Evolutionary conservation across 1,284 basidiomycete species (phyloP).

Genomic region (Cutaneotrichosporon cyanovorans): DNA sequence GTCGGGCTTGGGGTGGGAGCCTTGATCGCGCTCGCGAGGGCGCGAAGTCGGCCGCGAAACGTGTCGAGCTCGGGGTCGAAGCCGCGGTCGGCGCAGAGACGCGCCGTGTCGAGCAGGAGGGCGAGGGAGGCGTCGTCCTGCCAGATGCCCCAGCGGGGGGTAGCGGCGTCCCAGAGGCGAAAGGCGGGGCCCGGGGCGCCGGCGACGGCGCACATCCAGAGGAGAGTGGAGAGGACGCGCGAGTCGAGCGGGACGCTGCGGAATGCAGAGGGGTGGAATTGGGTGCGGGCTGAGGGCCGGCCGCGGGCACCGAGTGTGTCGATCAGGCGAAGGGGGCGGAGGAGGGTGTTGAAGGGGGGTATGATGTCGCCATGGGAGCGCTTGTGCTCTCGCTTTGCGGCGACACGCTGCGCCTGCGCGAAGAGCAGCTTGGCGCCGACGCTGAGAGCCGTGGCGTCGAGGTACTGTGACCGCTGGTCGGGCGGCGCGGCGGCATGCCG

Average conservation of each 20-base stretch:
- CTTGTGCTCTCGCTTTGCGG: background rate
- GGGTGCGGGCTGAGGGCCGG: background rate
- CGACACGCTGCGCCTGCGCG: background rate
- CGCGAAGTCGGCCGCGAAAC: conserved; percentile 18
- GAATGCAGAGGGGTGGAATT: background rate
- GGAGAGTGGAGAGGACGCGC: conserved; percentile 28
- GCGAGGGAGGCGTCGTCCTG: conserved; percentile 28
- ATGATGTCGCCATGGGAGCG: no score
- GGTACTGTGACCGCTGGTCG: conserved; percentile 9
- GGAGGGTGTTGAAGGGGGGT: background rate
- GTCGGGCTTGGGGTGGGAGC: background rate
- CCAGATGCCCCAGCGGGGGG: conserved; percentile 32
- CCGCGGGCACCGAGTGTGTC: background rate
- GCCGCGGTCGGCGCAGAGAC: conserved; percentile 11
- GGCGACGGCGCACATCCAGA: conserved; percentile 18
- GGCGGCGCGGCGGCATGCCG: conserved; percentile 1
- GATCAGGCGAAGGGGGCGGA: background rate
- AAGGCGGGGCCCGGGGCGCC: conserved; percentile 25
- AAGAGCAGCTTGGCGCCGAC: conserved; percentile 23
- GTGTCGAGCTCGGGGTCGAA: conserved; percentile 10
- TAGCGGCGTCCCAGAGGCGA: conserved; percentile 27
- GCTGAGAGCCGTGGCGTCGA: conserved; percentile 25
- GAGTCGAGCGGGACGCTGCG: conserved; percentile 24
- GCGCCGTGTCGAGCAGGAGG: conserved; percentile 26
- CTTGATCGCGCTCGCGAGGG: conserved; percentile 21